phyloP scores from a whole-genome alignment of 148 eudicot genomes.

The Amaranthus palmeri region DNA sequence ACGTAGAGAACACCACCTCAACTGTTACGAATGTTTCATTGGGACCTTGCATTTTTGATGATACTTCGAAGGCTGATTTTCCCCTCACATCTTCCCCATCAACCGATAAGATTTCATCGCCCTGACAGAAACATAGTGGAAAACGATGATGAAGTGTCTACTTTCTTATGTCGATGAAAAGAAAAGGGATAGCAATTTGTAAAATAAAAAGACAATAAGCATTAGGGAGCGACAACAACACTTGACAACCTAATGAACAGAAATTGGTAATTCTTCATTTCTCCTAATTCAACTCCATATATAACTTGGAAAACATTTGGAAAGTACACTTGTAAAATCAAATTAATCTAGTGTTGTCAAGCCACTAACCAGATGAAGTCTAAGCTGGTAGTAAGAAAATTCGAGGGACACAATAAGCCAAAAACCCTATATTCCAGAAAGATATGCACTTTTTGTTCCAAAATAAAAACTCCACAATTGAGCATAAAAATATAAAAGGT shows the following conservation, averaged over 20 bases:
- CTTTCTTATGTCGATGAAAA: background rate
- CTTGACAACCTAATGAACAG: background rate
- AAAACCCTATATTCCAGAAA: background rate
- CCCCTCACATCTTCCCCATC: slow-evolving; percentile 84
- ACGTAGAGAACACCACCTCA: slow-evolving; percentile 40
- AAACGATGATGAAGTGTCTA: background rate
- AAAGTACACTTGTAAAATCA: background rate
- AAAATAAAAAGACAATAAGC: background rate
- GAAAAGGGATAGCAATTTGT: background rate
- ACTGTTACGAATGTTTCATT: slow-evolving; percentile 76
- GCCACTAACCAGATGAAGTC: too few relatives aligned
- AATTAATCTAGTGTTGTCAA: background rate
- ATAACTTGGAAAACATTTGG: background rate
- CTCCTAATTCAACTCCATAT: background rate
- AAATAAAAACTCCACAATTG: background rate
- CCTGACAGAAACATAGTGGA: slow-evolving; percentile 37
- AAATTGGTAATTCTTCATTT: background rate
- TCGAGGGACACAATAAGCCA: background rate
- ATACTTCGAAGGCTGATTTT: slow-evolving; percentile 85
- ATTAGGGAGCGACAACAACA: background rate
- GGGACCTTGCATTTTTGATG: slow-evolving; percentile 88
- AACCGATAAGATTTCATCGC: slow-evolving; percentile 80
- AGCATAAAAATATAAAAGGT: background rate
- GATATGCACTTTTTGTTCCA: background rate
- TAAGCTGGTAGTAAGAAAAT: too few relatives aligned